Evolutionary conservation across 345 rosid genomes (phyloP).

Genomic region (Eucalyptus decipiens): DNA sequence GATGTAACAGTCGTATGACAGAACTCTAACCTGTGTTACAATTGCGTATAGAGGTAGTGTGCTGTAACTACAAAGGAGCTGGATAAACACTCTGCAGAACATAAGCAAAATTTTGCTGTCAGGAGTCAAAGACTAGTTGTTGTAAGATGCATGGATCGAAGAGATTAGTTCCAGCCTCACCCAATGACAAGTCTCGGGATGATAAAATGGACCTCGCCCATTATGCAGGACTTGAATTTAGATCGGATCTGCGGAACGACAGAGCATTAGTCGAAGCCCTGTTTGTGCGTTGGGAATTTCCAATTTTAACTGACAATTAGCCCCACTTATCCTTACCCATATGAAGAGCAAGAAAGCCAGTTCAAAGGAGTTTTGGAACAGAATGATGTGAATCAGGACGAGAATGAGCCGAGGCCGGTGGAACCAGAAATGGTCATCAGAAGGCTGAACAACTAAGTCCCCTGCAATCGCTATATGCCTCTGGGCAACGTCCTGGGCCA

Average conservation of each 20-base stretch:
- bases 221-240: conserved; percentile 62
- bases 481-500: conserved; percentile 70
- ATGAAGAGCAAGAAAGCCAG: conserved; percentile 72
- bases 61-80: conserved; percentile 75
- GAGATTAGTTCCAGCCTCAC: conserved; percentile 12
- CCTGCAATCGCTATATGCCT: conserved; percentile 60
- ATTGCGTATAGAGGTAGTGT: conserved; percentile 80
- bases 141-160: not conserved
- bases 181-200: conserved; percentile 67
- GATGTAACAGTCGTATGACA: too few species aligned
- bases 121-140: not conserved
- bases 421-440: conserved; percentile 81
- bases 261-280: not conserved
- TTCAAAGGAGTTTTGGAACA: conserved; percentile 85
- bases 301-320: not conserved
- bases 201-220: conserved; percentile 45
- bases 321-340: conserved; percentile 24
- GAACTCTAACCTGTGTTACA: conserved; percentile 52
- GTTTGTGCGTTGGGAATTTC: not conserved
- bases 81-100: conserved; percentile 37
- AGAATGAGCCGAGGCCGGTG: conserved; percentile 42
- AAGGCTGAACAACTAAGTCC: conserved; percentile 62
- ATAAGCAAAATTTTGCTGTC: not conserved
- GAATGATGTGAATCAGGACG: conserved; percentile 57
- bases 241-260: conserved; percentile 40